Evolutionary conservation across 2,329 filamentous ascomycete species (phyloP).

Genomic region (Xylaria digitata): DNA sequence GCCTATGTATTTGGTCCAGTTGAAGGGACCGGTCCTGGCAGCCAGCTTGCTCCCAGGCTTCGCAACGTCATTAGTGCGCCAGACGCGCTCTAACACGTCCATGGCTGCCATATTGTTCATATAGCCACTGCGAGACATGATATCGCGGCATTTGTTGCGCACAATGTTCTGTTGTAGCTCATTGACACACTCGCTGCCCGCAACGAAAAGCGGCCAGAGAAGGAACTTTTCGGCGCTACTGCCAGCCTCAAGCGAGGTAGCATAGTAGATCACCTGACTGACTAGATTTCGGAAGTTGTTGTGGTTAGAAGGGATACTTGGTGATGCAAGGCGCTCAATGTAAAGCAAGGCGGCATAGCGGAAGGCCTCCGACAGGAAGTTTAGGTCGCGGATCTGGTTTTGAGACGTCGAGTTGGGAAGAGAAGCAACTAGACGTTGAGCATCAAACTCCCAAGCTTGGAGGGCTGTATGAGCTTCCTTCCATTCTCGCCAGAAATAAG

Average conservation of each 20-base stretch:
- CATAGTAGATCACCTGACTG: conserved; percentile 83
- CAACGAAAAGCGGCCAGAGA: conserved; percentile 92
- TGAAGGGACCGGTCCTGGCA: conserved; percentile 63
- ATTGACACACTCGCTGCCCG: conserved; percentile 88
- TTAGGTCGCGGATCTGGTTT: conserved; percentile 77
- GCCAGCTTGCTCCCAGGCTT: conserved; percentile 52
- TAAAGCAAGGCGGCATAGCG: conserved; percentile 90
- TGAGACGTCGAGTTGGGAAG: conserved; percentile 64
- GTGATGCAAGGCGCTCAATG: conserved; percentile 86
- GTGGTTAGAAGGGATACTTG: conserved; percentile 76
- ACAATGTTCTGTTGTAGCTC: conserved; percentile 82
- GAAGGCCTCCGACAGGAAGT: conserved; percentile 89
- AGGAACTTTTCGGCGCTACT: conserved; percentile 86
- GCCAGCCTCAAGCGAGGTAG: conserved; percentile 78
- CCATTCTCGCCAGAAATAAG: conserved; percentile 88
- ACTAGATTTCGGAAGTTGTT: conserved; percentile 86
- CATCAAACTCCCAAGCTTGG: conserved; percentile 83
- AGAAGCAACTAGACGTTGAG: conserved; percentile 61
- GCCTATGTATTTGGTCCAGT: conserved; percentile 68
- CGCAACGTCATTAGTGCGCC: conserved; percentile 62
- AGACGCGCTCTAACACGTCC: conserved; percentile 86
- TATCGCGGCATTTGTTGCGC: conserved; percentile 82
- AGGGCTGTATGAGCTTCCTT: conserved; percentile 80
- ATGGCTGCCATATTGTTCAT: conserved; percentile 91
- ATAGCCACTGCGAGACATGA: conserved; percentile 89